Percentiles rank a stretch among this genome's conserved stretches.
phyloP scores from a whole-genome alignment of 441 rosid genomes.

The Adansonia grandidieri region DNA sequence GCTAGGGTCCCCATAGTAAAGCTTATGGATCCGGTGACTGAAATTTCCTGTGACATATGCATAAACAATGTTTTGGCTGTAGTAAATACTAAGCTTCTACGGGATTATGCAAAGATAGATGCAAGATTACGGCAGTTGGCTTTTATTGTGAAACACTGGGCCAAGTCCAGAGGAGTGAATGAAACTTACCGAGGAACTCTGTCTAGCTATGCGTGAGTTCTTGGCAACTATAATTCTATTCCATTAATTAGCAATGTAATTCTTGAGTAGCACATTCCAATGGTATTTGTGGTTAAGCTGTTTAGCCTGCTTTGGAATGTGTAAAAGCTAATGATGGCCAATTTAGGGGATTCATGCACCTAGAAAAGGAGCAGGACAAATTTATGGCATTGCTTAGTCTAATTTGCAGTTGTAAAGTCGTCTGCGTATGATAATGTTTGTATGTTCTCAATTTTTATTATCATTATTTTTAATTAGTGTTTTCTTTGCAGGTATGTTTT shows the following conservation, averaged over 20 bases:
- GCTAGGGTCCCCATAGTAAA: conserved; percentile 97
- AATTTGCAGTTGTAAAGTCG: background rate
- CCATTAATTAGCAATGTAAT: background rate
- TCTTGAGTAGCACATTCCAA: background rate
- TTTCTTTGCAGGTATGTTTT: conserved; percentile 65
- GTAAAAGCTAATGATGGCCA: conserved; percentile 8
- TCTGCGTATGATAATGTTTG: background rate
- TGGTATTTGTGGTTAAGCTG: conserved; percentile 11
- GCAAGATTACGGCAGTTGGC: conserved; percentile 80
- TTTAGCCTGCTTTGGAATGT: background rate
- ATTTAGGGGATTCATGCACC: conserved; percentile 7
- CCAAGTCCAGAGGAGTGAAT: conserved; percentile 89
- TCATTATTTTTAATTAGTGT: background rate
- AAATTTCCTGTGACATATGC: conserved; percentile 93
- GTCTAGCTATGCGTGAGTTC: conserved; percentile 96
- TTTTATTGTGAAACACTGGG: conserved; percentile 95
- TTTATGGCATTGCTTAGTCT: background rate
- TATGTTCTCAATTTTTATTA: background rate
- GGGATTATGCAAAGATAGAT: conserved; percentile 83
- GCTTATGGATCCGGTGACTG: conserved; percentile 93
- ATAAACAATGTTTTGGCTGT: conserved; percentile 92
- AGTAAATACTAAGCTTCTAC: conserved; percentile 90
- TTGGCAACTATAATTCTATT: conserved; percentile 30
- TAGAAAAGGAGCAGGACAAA: background rate
- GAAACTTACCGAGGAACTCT: conserved; percentile 94